Conservation (phyloP, 75 land plant genomes). For the Cupressus sempervirens region DNA sequence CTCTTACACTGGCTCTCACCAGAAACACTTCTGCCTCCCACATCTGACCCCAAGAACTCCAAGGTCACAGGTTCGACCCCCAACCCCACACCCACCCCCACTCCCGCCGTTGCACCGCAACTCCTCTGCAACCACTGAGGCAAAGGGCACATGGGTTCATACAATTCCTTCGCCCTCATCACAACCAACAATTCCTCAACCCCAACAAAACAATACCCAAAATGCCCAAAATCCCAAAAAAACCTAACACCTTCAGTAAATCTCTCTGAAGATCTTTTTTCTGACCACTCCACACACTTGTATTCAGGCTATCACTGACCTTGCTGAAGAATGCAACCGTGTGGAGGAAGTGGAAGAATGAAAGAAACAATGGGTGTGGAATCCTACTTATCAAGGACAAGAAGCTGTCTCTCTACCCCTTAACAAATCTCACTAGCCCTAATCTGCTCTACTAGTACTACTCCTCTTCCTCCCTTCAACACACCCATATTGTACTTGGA, state of each 20-base stretch:
- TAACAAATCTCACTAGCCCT: neutral
- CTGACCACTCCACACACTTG: neutral
- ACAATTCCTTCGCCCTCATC: neutral
- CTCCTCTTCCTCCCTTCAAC: no score
- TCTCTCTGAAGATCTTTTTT: neutral
- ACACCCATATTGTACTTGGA: neutral
- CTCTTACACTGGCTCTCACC: slow-evolving; percentile 10
- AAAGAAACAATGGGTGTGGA: neutral
- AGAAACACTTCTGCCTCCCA: neutral
- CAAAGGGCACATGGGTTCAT: neutral
- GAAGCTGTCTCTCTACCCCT: neutral
- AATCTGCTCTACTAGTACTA: neutral
- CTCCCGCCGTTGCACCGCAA: neutral
- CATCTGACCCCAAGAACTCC: neutral
- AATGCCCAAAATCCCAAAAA: neutral
- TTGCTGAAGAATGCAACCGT: neutral
- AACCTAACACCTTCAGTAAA: neutral
- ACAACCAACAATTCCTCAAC: neutral
- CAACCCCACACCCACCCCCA: no score
- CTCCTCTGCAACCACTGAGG: neutral
- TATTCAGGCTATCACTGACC: neutral
- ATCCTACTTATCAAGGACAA: neutral
- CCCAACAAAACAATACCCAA: neutral
- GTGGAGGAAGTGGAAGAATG: neutral
- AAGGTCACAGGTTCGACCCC: neutral